Evolutionary conservation across 176 grass and related monocot species (phyloP), one percentile per base, ranked within the genome.

Genomic region (Chloris gayana): DNA sequence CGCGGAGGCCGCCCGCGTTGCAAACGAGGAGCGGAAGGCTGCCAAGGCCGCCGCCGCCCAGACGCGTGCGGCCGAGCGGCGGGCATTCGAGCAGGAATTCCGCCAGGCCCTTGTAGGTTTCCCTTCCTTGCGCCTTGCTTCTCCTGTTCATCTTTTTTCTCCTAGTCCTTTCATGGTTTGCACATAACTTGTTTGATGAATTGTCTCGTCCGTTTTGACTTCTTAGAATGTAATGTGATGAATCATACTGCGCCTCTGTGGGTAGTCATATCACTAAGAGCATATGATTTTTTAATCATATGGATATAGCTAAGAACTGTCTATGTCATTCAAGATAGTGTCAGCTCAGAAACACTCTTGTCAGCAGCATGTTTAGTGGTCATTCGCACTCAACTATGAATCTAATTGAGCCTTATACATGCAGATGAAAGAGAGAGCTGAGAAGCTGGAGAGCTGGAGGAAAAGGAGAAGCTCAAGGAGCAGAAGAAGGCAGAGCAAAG

Each of bases 381-480:
- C 31, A 22, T 66, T 66, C 14, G 4, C 4, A 13, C 47, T 56
- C 19, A 30, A 72, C 27, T 21, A 27, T 53, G 19, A 22, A 53
- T 19, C 9, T 33, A 9, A 33, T 1, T 33, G 18, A 50, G 7
- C 18, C 15, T 29, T 29, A 17, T 19, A 59, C 56, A 59, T 50
- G 50, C 85, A 98, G 92, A 91, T 93, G 83, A 91, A 93, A 87
- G 92, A 98, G 93, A 93, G 92, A 93, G 56, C 86, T 31, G 74
- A 91, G 75, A 98, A 93, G 75, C 50, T 98, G 72, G 92, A 93
- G 84, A 87, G 72, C 62, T 95, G 90, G 92, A 89, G 78, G 82
- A 70, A 64, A 98, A 98, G 80, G 90, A 91, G 79, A 84, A 88
- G 60, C 53, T 74, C 30, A 88, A 56, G 15, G 77, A 69, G 39